Evolutionary conservation across 2,329 filamentous ascomycete species (phyloP).

Genomic region (Cercospora zeina): DNA sequence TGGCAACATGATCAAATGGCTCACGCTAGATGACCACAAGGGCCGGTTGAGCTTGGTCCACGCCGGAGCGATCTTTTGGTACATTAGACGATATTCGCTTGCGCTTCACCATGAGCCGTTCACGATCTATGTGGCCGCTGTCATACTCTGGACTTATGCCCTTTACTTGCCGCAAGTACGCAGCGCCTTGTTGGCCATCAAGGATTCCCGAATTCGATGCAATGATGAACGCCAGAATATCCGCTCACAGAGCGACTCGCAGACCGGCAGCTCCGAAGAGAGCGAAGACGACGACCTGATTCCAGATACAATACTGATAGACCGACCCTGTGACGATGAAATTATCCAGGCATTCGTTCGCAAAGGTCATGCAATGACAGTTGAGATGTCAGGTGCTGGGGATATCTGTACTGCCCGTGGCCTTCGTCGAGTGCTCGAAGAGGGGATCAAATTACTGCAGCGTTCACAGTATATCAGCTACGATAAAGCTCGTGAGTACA

Average conservation of each 20-base stretch:
- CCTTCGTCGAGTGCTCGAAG: constrained; percentile 22
- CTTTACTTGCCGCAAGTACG: constrained; percentile 21
- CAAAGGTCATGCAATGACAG: constrained; percentile 26
- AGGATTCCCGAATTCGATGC: not conserved
- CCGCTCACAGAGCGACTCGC: not conserved
- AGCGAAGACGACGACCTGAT: constrained; percentile 24
- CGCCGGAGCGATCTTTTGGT: constrained; percentile 25
- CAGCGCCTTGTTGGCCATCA: constrained; percentile 13
- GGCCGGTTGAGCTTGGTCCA: constrained; percentile 22
- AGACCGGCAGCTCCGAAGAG: not conserved
- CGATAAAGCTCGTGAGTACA: constrained; percentile 5
- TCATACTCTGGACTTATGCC: constrained; percentile 24
- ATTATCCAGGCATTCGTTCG: constrained; percentile 31
- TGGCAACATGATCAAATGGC: constrained; percentile 20
- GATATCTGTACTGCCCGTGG: constrained; percentile 22
- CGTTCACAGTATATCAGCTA: constrained; percentile 16
- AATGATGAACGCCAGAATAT: not conserved
- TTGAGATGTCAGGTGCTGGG: constrained; percentile 27
- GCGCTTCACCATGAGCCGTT: constrained; percentile 24
- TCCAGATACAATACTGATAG: constrained; percentile 29
- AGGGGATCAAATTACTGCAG: constrained; percentile 28
- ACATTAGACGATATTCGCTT: constrained; percentile 21
- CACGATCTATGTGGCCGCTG: constrained; percentile 16
- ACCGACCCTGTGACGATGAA: constrained; percentile 30
- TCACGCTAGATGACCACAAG: constrained; percentile 26